Percentiles rank a stretch among this genome's conserved stretches.
Evolutionary conservation across 768 basidiomycete genomes (phyloP).

Genomic region (Panellus pusillus): DNA sequence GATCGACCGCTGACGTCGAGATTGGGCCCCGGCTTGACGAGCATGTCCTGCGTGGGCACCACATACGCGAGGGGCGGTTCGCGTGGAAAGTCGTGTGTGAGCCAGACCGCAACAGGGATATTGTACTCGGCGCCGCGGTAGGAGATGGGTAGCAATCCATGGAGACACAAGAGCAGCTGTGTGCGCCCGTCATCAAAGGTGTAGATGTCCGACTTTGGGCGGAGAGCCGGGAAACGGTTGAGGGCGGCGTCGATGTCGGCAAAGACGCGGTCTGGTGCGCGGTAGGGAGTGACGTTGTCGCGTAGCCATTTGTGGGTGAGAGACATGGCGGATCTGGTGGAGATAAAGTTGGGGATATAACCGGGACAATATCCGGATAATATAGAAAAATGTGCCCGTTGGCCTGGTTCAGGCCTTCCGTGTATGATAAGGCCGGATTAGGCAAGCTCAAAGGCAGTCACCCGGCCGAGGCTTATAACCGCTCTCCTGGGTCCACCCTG

Average conservation of each 20-base stretch:
- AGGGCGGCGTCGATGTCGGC: constrained; percentile 65
- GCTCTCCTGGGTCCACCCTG: not conserved
- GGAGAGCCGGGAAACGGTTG: constrained; percentile 50
- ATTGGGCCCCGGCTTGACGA: constrained; percentile 71
- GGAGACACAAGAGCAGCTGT: constrained; percentile 85
- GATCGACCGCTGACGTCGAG: constrained; percentile 84
- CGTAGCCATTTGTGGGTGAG: constrained; percentile 66
- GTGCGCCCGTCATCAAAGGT: constrained; percentile 94
- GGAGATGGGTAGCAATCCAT: constrained; percentile 87
- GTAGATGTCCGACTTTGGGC: constrained; percentile 83
- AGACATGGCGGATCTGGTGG: constrained; percentile 22
- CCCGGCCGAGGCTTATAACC: too few relatives aligned
- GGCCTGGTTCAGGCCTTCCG: too few relatives aligned
- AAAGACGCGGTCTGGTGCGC: constrained; percentile 54
- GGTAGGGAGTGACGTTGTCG: constrained; percentile 61
- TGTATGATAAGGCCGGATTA: not conserved
- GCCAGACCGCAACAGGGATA: constrained; percentile 90
- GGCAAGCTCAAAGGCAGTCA: not conserved
- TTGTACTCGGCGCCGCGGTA: constrained; percentile 82
- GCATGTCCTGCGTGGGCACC: constrained; percentile 88
- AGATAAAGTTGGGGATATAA: not conserved
- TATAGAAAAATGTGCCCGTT: too few relatives aligned
- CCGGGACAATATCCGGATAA: too few relatives aligned
- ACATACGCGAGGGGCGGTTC: constrained; percentile 87
- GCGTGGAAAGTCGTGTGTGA: constrained; percentile 81